Evolutionary conservation across 768 basidiomycete genomes (phyloP).

Genomic region (Leccinum sublutescens): DNA sequence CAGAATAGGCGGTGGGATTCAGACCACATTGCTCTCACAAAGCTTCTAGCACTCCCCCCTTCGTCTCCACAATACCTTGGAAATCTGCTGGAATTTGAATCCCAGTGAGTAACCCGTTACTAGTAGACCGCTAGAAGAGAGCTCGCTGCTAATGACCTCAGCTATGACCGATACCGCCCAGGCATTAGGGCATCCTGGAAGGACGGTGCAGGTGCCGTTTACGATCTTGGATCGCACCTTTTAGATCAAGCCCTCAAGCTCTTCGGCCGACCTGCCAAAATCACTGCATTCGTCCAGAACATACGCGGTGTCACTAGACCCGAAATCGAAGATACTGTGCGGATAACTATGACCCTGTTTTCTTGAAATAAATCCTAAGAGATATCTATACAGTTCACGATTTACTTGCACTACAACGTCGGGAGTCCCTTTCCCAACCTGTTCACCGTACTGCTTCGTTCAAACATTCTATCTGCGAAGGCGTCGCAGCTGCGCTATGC

Average conservation of each 20-base stretch:
- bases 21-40: conserved; percentile 67
- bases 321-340: conserved; percentile 64
- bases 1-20: conserved; percentile 80
- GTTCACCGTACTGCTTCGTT: conserved; percentile 65
- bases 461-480: conserved; percentile 66
- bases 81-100: conserved; percentile 67
- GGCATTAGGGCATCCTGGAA: conserved; percentile 76
- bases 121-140: neutral
- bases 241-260: conserved; percentile 75
- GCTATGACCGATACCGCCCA: conserved; percentile 74
- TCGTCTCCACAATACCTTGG: conserved; percentile 56
- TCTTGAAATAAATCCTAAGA: neutral
- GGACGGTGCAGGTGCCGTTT: conserved; percentile 66
- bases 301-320: conserved; percentile 61
- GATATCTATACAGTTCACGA: conserved; percentile 42
- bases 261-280: conserved; percentile 68
- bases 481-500: conserved; percentile 67
- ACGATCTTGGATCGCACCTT: conserved; percentile 78
- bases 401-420: conserved; percentile 49
- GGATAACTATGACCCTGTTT: conserved; percentile 16
- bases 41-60: conserved; percentile 53
- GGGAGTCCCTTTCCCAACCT: conserved; percentile 45
- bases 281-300: conserved; percentile 73
- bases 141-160: conserved; percentile 22
- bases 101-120: conserved; percentile 49